Evolutionary conservation across 257 asterid species (phyloP), one percentile per base, ranked within the genome.

Genomic region (Mentha longifolia): DNA sequence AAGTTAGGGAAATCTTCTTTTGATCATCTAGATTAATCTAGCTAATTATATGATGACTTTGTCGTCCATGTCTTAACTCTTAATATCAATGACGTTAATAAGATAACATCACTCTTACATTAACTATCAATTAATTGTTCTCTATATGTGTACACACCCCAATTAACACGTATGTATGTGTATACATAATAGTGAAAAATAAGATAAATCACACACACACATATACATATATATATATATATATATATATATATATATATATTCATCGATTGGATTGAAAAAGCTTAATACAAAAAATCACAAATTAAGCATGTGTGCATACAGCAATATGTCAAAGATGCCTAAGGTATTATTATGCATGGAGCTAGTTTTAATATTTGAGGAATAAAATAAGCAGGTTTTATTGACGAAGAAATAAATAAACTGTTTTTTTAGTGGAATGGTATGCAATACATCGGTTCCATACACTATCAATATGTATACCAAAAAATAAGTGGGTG

Each of bases 301-400:
- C 7, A 13, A 3, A 46, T 46, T 1, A 1, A 4, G 14, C 17
- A 19, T 1, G 43, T 37, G 43, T 72, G 70, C 55, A 35, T n/a
- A 39, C 63, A 72, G 7, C 19, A 13, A 49, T 15, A 37, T 51
- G 70, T 72, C 70, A 72, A 72, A 62, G 70, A 50, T 72, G 37
- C 63, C 10, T 47, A 4, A 28, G 8, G n/a, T 49, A 31, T 30
- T 30, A 6, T 6, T 15, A 30, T 13, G 5, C 20, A 2, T 1
- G 7, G 50, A n/a, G n/a, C n/a, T n/a, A 43, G 25, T 64, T 51
- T 64, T 64, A 55, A 16, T 66, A 47, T 22, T 9, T 15, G 2
- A 55, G 67, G 14, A 45, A 70, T 43, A 14, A 62, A 15, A 25
- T 57, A 22, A 5, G 77, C 71, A 28, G 70, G n/a, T 63, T 73